Percentiles rank a stretch among this genome's conserved stretches.
Conservation (phyloP, 2,329 filamentous ascomycete genomes). For the Trichocomaceae sp. region DNA sequence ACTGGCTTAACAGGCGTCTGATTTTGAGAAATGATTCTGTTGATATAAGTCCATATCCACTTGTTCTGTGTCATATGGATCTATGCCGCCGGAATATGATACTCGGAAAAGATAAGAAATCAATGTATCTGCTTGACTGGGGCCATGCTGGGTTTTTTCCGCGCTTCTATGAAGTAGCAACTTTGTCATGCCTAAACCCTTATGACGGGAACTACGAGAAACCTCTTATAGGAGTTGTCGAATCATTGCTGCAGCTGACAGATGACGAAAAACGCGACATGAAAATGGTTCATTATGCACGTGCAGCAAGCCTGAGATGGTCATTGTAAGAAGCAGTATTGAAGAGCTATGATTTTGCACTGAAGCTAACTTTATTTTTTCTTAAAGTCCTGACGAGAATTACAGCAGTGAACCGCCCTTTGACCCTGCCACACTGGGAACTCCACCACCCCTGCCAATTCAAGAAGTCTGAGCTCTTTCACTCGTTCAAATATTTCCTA, state of each 20-base stretch:
- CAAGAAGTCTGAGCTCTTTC: too few species aligned
- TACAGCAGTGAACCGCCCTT: too few species aligned
- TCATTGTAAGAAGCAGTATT: slow-evolving; percentile 16
- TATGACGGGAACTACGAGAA: slow-evolving; percentile 17
- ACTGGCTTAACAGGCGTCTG: slow-evolving; percentile 10
- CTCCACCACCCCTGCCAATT: too few species aligned
- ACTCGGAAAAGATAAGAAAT: slow-evolving; percentile 16
- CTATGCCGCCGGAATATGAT: slow-evolving; percentile 23
- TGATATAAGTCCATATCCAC: slow-evolving; percentile 18
- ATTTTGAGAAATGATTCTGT: slow-evolving; percentile 16
- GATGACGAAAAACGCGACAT: slow-evolving; percentile 19
- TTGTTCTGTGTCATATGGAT: slow-evolving; percentile 24
- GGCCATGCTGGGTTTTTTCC: slow-evolving; percentile 20
- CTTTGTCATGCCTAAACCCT: slow-evolving; percentile 16
- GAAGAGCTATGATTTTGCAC: too few species aligned
- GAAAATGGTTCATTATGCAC: slow-evolving; percentile 16
- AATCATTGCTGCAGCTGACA: slow-evolving; percentile 15
- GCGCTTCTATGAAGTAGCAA: slow-evolving; percentile 20
- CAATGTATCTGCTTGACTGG: slow-evolving; percentile 23
- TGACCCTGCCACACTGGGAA: too few species aligned
- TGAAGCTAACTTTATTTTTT: too few species aligned
- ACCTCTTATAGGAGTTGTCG: slow-evolving; percentile 13
- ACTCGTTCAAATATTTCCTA: too few species aligned
- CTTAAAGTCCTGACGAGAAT: too few species aligned
- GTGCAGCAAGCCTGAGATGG: slow-evolving; percentile 16